phyloP scores from a whole-genome alignment of 768 basidiomycete species.

The Neoboletus subvelutipes region DNA sequence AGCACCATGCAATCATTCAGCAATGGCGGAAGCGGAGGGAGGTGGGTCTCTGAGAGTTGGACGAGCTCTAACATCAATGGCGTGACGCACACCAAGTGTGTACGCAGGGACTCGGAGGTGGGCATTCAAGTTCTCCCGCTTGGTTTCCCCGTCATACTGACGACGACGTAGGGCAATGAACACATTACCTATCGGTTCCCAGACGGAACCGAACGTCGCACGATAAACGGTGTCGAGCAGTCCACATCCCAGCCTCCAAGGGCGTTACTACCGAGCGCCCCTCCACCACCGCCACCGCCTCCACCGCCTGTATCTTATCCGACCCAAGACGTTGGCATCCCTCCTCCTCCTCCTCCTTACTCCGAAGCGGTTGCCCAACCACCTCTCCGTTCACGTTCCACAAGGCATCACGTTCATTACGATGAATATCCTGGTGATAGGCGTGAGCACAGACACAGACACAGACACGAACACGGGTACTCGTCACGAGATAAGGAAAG shows the following conservation, averaged over 20 bases:
- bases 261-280: slow-evolving; percentile 10
- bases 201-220: slow-evolving; percentile 64
- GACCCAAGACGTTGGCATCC: neutral
- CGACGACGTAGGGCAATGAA: slow-evolving; percentile 61
- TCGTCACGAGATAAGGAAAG: slow-evolving; percentile 6
- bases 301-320: neutral
- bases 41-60: slow-evolving; percentile 57
- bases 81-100: slow-evolving; percentile 57
- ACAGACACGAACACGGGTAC: slow-evolving; percentile 14
- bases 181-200: slow-evolving; percentile 64
- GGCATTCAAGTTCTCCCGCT: slow-evolving; percentile 22
- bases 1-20: slow-evolving; percentile 13
- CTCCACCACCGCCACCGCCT: neutral
- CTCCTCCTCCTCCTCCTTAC: slow-evolving; percentile 25
- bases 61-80: slow-evolving; percentile 63
- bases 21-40: slow-evolving; percentile 7
- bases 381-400: slow-evolving; percentile 16
- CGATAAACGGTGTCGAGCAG: slow-evolving; percentile 65
- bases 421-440: slow-evolving; percentile 10
- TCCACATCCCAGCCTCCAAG: slow-evolving; percentile 12
- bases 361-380: slow-evolving; percentile 15
- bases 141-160: neutral
- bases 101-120: slow-evolving; percentile 58
- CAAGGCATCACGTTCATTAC: slow-evolving; percentile 18
- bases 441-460: slow-evolving; percentile 14